Evolutionary conservation across 148 eudicot species (phyloP).

Genomic region (Rhododendron ovatum): DNA sequence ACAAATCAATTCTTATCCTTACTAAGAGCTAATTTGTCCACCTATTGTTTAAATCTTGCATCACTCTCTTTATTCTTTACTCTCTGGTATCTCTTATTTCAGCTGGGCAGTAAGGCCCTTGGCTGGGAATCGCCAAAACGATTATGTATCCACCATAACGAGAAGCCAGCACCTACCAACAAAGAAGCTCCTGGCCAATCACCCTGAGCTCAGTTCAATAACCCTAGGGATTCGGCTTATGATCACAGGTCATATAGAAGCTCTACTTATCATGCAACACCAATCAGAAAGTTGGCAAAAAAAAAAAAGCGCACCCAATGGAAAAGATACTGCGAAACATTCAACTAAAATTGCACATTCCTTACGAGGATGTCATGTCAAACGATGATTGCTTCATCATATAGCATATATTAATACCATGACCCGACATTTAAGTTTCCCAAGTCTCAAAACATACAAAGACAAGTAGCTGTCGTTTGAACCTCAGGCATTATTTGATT

Average conservation of each 20-base stretch:
- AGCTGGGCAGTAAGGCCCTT: too few species aligned
- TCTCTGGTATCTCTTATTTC: too few species aligned
- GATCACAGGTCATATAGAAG: neutral
- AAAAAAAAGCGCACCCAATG: neutral
- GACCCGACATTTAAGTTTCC: neutral
- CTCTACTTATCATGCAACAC: neutral
- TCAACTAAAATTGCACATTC: neutral
- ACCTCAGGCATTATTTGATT: neutral
- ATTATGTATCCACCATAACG: too few species aligned
- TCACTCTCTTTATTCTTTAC: too few species aligned
- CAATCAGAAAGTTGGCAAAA: neutral
- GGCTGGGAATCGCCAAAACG: neutral
- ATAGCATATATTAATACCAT: neutral
- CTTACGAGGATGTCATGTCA: neutral
- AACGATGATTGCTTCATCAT: neutral
- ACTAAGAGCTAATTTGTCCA: too few species aligned
- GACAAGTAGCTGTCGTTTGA: neutral
- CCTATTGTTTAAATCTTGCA: too few species aligned
- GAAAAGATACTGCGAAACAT: neutral
- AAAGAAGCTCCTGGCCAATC: neutral
- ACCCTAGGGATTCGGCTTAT: neutral
- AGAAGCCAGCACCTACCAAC: neutral
- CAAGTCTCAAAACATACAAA: neutral
- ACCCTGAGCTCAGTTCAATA: neutral
- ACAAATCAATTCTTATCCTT: too few species aligned